Evolutionary conservation across 2,329 filamentous ascomycete genomes (phyloP), one percentile per base, ranked within the genome.

Genomic region (Fusarium chuoi): DNA sequence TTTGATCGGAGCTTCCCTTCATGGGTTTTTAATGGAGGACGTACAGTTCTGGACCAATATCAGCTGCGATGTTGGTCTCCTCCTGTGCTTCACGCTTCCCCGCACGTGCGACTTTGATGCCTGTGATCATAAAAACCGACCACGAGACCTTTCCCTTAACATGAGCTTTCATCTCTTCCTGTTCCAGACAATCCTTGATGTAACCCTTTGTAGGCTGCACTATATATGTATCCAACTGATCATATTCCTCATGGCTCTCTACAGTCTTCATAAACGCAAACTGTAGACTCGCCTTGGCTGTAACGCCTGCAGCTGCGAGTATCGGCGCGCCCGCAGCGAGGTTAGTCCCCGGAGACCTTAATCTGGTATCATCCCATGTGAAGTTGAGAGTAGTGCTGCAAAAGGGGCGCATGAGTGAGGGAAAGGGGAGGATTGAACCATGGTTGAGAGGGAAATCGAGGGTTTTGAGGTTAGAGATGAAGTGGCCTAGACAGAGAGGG

Each of bases 61-160:
- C 33, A 0, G 41, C 10, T 3, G 22, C 26, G 0, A 24, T 0
- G 14, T 17, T 28, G 3, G 11, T 58, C 14, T n/a, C 39, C 0
- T 58, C 24, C 0, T 15, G 41, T 0, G 14, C 17, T 17, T 46
- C 60, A 1, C 51, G 24, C 17, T 33, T 58, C 14, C 60, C 60
- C 9, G 24, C 52, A 12, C 60, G 60, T 0, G 60, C 52, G 3
- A 59, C 60, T 3, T 62, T 62, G 6, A 62, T 46, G 0, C 60
- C 60, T 12, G 60, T 62, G 2, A 62, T 59, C 17, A 62, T 33
- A 0, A 62, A 62, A 33, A 46, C 18, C 0, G 51, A 46, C 60
- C 60, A 62, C 1, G 26, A 18, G 1, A 36, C 12, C 1, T 57
- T 62, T 7, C 59, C 49, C 10, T 57, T 17, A 2, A 30, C 2